Evolutionary conservation across 148 eudicot genomes (phyloP).

Genomic region (Diospyros lotus): DNA sequence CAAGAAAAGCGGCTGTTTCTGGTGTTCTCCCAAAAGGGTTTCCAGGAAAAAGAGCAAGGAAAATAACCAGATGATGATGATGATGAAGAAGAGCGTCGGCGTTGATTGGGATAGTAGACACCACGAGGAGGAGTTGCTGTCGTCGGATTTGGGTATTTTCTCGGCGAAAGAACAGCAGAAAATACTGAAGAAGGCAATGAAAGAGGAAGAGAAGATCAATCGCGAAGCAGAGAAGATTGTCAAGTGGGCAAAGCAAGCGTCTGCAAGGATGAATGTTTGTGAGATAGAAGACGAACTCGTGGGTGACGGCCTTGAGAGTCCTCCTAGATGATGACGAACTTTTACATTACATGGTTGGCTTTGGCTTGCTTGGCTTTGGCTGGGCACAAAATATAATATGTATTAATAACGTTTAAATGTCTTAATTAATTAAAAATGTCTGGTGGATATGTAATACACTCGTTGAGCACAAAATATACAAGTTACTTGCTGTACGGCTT

Average conservation of each 20-base stretch:
- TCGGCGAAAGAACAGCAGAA: conserved; percentile 52
- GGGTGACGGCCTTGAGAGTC: no score
- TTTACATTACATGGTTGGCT: no score
- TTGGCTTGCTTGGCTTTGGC: no score
- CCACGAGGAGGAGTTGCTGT: conserved; percentile 38
- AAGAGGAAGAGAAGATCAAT: conserved; percentile 65
- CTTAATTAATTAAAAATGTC: no score
- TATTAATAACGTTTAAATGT: no score
- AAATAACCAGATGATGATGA: conserved; percentile 8
- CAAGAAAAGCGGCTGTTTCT: conserved; percentile 60
- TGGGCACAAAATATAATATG: no score
- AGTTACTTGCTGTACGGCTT: no score
- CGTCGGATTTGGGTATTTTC: conserved; percentile 53
- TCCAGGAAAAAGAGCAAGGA: conserved; percentile 46
- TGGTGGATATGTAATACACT: no score
- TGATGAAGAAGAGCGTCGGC: conserved; percentile 10
- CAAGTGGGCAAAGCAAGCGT: conserved; percentile 78
- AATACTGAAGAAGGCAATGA: conserved; percentile 53
- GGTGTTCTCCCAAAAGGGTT: conserved; percentile 71
- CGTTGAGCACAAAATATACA: no score
- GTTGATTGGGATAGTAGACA: conserved; percentile 34
- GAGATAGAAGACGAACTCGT: conserved; percentile 50
- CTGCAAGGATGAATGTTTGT: conserved; percentile 69
- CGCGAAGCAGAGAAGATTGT: conserved; percentile 89
- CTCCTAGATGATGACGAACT: no score